Evolutionary conservation across 805 yeast species (phyloP), one percentile per base, ranked within the genome.

Genomic region (Candida odintsovae): DNA sequence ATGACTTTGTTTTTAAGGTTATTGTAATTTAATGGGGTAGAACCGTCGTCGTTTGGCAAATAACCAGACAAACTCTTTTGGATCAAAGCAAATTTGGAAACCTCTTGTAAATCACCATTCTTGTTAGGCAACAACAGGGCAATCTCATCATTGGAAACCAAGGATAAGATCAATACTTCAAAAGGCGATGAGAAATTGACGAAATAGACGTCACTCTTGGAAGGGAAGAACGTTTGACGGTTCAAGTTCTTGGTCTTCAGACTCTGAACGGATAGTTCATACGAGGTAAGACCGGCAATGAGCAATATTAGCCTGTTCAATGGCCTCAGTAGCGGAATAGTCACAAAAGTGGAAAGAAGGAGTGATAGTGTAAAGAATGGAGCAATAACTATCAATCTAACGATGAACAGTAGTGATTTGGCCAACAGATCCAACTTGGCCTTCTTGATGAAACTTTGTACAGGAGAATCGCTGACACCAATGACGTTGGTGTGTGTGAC

Each of bases 121-220:
- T 41, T 29, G 46, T 64, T 56, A 3, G 79, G 77, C 9, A 73
- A 41, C 43, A 72, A 49, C 3, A 70, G 57, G 0, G 55, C 59
- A 10, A 63, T 52, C 2, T 54, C 49, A 12, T 59, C 61, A 10
- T 56, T 56, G 4, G 66, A 53, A 3, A 64, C 49, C 21, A 64
- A 41, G 26, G 58, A 57, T 4, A 73, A 50, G n/a, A 72, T 54
- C 9, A 74, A 50, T 1, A 70, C 68, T 53, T 77, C 80, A 20
- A 78, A 53, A 0, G 78, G 77, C 36, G 74, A 66, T 3, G 73
- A 59, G 48, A 70, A 72, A 59, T 80, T 81, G 39, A 67, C 69
- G n/a, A 78, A 55, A 28, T 77, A 70, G 11, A 77, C 47, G 36
- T 72, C 71, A 42, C 67, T 69, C 23, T 38, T 48, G 2, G 49